Conservation (phyloP, 148 eudicot genomes). For the Suaeda aralocaspica region DNA sequence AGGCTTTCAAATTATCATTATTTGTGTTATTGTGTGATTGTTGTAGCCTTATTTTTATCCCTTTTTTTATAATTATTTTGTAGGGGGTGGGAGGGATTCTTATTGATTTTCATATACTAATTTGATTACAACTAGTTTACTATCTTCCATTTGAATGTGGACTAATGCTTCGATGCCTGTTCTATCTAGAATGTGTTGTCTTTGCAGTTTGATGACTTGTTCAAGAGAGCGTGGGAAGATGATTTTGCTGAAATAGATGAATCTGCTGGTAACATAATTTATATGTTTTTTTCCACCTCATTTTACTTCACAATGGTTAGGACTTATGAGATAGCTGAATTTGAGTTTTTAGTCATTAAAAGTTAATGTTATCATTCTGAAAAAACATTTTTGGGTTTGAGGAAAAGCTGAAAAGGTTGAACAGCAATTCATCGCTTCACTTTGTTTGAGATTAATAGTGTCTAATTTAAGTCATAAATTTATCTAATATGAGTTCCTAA, state of each 20-base stretch:
- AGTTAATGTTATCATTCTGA: not conserved
- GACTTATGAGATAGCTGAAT: not conserved
- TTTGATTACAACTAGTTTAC: not conserved
- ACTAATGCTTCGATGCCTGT: constrained; percentile 6
- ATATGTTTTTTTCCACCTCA: constrained; percentile 5
- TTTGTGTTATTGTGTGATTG: too few species aligned
- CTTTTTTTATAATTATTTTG: too few species aligned
- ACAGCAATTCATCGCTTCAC: not conserved
- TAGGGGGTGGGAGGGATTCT: too few species aligned
- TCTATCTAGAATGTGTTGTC: constrained; percentile 59
- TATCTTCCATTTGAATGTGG: constrained; percentile 5
- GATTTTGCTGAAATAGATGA: constrained; percentile 43
- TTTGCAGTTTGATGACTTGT: constrained; percentile 86
- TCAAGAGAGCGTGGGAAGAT: constrained; percentile 93
- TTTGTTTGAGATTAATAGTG: too few species aligned
- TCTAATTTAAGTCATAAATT: too few species aligned
- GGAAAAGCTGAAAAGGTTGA: not conserved
- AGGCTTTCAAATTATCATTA: not conserved
- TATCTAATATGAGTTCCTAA: too few species aligned
- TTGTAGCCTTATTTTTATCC: too few species aligned
- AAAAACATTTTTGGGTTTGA: not conserved
- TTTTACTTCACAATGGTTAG: not conserved
- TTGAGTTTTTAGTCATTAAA: not conserved
- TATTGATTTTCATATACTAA: not conserved
- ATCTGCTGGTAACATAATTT: constrained; percentile 47